Percentiles rank a stretch among this genome's conserved stretches.
These are phyloP conservation scores for Saraca asoca DNA, from an alignment of 331 rosid genomes.

Conservation along the genomic window DNA sequence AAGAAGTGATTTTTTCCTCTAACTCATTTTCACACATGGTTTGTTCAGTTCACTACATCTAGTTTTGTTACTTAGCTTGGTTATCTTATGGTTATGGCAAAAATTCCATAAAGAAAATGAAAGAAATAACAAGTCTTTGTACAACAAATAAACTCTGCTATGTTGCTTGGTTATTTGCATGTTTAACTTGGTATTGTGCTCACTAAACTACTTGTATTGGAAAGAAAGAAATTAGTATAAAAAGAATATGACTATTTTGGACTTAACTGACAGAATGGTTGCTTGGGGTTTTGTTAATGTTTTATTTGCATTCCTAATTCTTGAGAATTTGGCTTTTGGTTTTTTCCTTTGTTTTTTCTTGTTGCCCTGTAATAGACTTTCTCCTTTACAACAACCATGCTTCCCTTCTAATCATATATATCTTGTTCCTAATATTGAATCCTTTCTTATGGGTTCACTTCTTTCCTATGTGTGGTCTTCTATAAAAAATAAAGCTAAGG, in stretches of 20 bases:
- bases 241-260: too few species aligned
- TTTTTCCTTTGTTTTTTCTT: slow-evolving; percentile 52
- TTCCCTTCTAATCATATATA: slow-evolving; percentile 39
- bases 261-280: slow-evolving; percentile 33
- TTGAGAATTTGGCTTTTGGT: too few species aligned
- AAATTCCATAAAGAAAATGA: too few species aligned
- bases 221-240: too few species aligned
- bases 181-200: slow-evolving; percentile 48
- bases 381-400: too few species aligned
- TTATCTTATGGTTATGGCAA: slow-evolving; percentile 47
- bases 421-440: slow-evolving; percentile 56
- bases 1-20: slow-evolving; percentile 40
- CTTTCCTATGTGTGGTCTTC: slow-evolving; percentile 45
- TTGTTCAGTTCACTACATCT: slow-evolving; percentile 53
- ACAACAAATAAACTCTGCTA: slow-evolving; percentile 33
- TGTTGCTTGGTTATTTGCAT: slow-evolving; percentile 45
- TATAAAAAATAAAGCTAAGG: slow-evolving; percentile 37
- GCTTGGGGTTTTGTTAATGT: slow-evolving; percentile 49
- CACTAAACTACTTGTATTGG: slow-evolving; percentile 22
- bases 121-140: too few species aligned
- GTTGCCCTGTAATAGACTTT: slow-evolving; percentile 45
- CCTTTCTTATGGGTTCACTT: slow-evolving; percentile 53
- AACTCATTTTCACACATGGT: slow-evolving; percentile 50
- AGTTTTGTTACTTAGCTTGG: slow-evolving; percentile 39
- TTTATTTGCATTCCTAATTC: slow-evolving; percentile 38